phyloP scores from a whole-genome alignment of 2,329 filamentous ascomycete genomes.

The Ampelomyces quisqualis region DNA sequence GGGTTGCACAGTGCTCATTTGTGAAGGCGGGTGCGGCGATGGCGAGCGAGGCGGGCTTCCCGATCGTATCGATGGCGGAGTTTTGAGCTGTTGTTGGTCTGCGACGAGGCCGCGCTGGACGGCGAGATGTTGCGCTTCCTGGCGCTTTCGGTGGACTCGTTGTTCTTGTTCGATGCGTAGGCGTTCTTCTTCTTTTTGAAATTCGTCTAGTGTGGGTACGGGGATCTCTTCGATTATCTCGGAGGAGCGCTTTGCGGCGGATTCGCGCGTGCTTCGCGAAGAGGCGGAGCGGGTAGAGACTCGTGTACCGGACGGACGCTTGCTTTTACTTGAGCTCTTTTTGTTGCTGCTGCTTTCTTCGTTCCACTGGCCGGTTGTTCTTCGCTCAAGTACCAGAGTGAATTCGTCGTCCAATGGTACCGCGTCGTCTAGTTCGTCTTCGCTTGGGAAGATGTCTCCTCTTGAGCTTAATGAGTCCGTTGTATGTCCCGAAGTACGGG shows the following conservation, averaged over 20 bases:
- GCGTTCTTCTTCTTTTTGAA: conserved; percentile 60
- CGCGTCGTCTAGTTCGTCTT: conserved; percentile 83
- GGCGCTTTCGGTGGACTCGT: conserved; percentile 54
- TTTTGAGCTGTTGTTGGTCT: conserved; percentile 23
- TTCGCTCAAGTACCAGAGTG: conserved; percentile 74
- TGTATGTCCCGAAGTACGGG: conserved; percentile 75
- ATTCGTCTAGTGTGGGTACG: conserved; percentile 54
- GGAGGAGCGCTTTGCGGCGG: conserved; percentile 20
- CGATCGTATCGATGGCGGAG: conserved; percentile 11
- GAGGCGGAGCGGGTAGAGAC: conserved; percentile 49
- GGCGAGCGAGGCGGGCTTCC: conserved; percentile 10
- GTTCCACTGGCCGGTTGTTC: conserved; percentile 56
- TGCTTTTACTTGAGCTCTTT: conserved; percentile 52
- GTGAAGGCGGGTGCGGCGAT: conserved; percentile 13
- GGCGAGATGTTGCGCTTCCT: conserved; percentile 58
- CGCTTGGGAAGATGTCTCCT: conserved; percentile 87
- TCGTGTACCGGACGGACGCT: conserved; percentile 51
- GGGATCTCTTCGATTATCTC: conserved; percentile 28
- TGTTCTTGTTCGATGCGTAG: conserved; percentile 58
- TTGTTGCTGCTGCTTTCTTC: conserved; percentile 73
- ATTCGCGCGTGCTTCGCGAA: conserved; percentile 47
- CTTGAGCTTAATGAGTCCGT: conserved; percentile 83
- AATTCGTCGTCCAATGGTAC: conserved; percentile 93
- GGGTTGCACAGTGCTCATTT: conserved; percentile 13
- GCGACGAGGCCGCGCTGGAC: conserved; percentile 53